Percentiles rank a stretch among this genome's conserved stretches.
Conservation (phyloP, 257 asterid species). For the Ajuga chamaepitys region DNA sequence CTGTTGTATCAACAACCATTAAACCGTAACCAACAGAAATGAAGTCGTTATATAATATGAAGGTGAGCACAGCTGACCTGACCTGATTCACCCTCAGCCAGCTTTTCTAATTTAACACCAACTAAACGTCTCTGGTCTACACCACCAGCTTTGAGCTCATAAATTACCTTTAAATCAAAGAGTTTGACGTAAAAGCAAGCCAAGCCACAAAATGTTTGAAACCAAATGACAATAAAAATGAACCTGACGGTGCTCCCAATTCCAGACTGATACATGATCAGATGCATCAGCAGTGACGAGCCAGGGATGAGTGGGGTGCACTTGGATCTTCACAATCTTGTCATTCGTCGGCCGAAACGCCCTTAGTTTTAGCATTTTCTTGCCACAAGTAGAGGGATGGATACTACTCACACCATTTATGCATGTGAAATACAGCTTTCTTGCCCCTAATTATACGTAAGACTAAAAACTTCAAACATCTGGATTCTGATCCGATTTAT, state of each 20-base stretch:
- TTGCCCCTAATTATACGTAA: no score
- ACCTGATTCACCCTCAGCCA: slow-evolving; percentile 96
- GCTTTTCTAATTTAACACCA: slow-evolving; percentile 89
- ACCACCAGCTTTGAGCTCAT: slow-evolving; percentile 95
- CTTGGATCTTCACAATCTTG: slow-evolving; percentile 78
- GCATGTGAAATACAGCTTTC: neutral
- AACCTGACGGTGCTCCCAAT: slow-evolving; percentile 98
- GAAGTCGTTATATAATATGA: neutral
- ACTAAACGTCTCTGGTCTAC: slow-evolving; percentile 93
- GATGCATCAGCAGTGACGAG: slow-evolving; percentile 90
- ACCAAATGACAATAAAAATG: neutral
- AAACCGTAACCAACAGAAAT: neutral
- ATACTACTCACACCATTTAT: no score
- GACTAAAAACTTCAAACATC: no score
- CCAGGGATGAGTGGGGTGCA: slow-evolving; percentile 99
- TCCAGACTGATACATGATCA: slow-evolving; percentile 98
- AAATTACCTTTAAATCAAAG: slow-evolving; percentile 47
- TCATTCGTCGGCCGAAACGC: slow-evolving; percentile 93
- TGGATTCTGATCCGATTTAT: no score
- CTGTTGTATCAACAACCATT: slow-evolving; percentile 22
- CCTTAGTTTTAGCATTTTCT: slow-evolving; percentile 58
- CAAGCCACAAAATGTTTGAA: neutral
- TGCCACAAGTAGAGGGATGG: neutral
- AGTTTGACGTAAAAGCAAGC: neutral
- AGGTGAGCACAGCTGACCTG: neutral